A percentile compares a stretch with the other conserved stretches of the same genome.
Conservation (phyloP, 2,329 filamentous ascomycete species). For the Alternaria sp. region DNA sequence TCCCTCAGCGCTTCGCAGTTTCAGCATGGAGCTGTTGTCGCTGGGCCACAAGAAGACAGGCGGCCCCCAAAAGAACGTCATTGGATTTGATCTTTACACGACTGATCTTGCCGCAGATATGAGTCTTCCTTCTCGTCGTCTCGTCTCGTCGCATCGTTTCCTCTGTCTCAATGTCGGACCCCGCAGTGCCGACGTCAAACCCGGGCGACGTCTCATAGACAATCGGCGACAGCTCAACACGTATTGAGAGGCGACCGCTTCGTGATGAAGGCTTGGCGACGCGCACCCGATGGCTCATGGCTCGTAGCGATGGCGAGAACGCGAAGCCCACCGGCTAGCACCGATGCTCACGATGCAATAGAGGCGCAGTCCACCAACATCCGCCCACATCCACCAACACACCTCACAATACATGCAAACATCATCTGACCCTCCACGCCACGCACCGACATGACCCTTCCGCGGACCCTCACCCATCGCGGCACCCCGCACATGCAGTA, state of each 20-base stretch:
- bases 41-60: constrained; percentile 8
- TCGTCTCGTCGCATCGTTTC: background rate
- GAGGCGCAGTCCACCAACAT: constrained; percentile 19
- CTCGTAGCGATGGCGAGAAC: background rate
- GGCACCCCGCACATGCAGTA: background rate
- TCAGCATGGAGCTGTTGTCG: constrained; percentile 20
- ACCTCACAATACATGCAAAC: background rate
- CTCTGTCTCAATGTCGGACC: background rate
- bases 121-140: background rate
- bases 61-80: constrained; percentile 1
- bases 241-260: background rate
- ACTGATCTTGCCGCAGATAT: background rate
- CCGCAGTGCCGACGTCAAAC: background rate
- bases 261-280: constrained; percentile 1
- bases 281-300: background rate
- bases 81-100: background rate
- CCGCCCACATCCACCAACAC: background rate
- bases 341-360: constrained; percentile 16
- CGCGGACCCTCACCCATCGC: background rate
- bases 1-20: constrained; percentile 27
- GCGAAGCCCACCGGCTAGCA: background rate
- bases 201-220: background rate
- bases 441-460: background rate
- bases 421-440: constrained; percentile 2
- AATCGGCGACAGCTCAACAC: background rate